Conservation (phyloP, 805 yeast species). For the Metschnikowia baotianmanensis region DNA sequence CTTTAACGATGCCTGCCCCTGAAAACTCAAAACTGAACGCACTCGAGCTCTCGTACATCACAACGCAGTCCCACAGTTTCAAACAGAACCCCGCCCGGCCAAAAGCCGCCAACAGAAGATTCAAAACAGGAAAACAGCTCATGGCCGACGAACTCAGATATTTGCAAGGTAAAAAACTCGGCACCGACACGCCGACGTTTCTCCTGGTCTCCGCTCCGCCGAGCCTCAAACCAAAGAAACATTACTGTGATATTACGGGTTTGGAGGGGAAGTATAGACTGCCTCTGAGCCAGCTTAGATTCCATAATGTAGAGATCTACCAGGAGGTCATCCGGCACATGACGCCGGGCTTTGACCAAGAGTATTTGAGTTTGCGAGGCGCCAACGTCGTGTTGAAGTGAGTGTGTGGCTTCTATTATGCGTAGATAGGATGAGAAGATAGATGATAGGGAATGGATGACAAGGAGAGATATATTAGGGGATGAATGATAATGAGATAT, state of each 20-base stretch:
- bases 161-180: conserved; percentile 39
- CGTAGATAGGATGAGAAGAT: no score
- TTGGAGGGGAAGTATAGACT: conserved; percentile 72
- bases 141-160: conserved; percentile 77
- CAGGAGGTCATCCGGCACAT: conserved; percentile 67
- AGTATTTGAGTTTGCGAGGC: conserved; percentile 79
- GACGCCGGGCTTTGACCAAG: conserved; percentile 92
- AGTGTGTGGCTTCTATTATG: no score
- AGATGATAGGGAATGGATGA: no score
- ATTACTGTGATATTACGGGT: conserved; percentile 93
- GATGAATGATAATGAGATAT: not conserved
- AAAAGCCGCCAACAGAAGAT: conserved; percentile 56
- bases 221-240: conserved; percentile 72
- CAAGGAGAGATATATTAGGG: no score
- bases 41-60: conserved; percentile 34
- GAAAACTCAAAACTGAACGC: conserved; percentile 20
- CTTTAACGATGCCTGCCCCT: not conserved
- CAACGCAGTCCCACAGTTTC: conserved; percentile 50
- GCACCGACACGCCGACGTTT: conserved; percentile 60
- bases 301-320: conserved; percentile 79
- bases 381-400: conserved; percentile 80
- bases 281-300: conserved; percentile 73
- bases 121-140: conserved; percentile 72
- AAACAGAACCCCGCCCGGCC: conserved; percentile 49
- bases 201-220: conserved; percentile 83